Evolutionary conservation across 164 flowering plant species (phyloP), one percentile per base, ranked within the genome.

Genomic region (Sextonia rubra): DNA sequence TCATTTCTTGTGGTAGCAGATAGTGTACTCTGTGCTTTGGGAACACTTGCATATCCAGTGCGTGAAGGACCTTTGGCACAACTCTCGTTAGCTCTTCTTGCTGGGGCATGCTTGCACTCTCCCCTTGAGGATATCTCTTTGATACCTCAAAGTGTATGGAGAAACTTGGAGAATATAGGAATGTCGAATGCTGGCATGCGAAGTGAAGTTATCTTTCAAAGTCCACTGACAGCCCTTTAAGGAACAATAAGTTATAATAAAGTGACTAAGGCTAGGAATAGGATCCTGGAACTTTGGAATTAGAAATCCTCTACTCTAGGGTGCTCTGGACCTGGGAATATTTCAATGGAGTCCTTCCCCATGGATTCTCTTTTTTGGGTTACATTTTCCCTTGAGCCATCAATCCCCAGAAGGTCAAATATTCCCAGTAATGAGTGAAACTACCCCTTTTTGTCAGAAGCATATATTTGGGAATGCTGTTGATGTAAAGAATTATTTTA

Each of bases 131-230:
- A 93, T 82, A 74, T 93, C 62, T 74, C 88, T 69, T 75, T 91
- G 80, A 85, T 93, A 76, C 97, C 98, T 76, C 84, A 89, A 73
- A 79, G 62, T 76, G 82, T 93, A 73, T 93, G 98, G 98, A 81
- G 71, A 66, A 85, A 82, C 69, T 76, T 93, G 70, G 92, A 91
- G 75, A 71, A 77, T 60, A 60, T 90, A 25, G 95, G 86, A 65
- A 83, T 73, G 77, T 83, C 90, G 60, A 82, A 79, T 74, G 74
- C 84, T 83, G 98, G 97, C 90, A 86, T 37, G 37, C 22, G 14
- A 47, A n/a, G n/a, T n/a, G n/a, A n/a, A 24, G 1, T 52, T 47
- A n/a, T 20, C 20, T 22, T 70, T 47, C 49, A 23, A 22, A 55
- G 14, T 68, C 58, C 58, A 3, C 25, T 68, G 23, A 47, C n/a